Evolutionary conservation across 441 rosid species (phyloP), one percentile per base, ranked within the genome.

Genomic region (Gossypium gossypioides): DNA sequence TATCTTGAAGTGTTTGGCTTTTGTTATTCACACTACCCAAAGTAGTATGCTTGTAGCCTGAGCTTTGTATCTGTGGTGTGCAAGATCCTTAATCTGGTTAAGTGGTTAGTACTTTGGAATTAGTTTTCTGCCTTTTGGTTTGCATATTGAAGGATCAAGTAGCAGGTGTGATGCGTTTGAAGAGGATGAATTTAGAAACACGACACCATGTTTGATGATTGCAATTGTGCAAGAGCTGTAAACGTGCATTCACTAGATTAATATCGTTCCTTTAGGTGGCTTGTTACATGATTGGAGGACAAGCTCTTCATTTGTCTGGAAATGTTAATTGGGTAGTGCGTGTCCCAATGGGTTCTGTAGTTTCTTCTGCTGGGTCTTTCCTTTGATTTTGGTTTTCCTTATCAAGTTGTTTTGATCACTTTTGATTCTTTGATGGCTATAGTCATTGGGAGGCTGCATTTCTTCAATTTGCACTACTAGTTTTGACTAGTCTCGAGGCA

Each of bases 31-130:
- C 13, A 44, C 76, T 68, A 29, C 61, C 68, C 74, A 32, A 64
- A 76, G 48, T 76, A 68, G 4, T 34, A 34, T 73, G 69, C 66
- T 74, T 70, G 75, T 64, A 55, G 68, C 21, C 4, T 64, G 46
- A 64, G 34, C 19, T 42, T 64, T 27, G 9, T 10, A 10, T 21
- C 52, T 69, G 51, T 64, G 62, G 29, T 59, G 25, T 79, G 66
- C 2, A 50, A 69, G 48, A 67, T 64, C 69, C 4, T n/a, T 55
- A 76, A 34, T 34, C 40, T 34, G 58, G 71, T 67, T 69, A 58
- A 55, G 52, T 1, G 7, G 54, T 58, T 15, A 48, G 46, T 69
- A 56, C 42, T 68, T 59, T 64, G 82, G 72, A 54, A 32, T 74
- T 65, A 74, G 48, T 15, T 34, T 42, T 59, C 2, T 34, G 40